Percentiles rank a stretch among this genome's conserved stretches.
Evolutionary conservation across 2,329 filamentous ascomycete species (phyloP).

Genomic region (Ophiocordyceps camponoti-saundersi): DNA sequence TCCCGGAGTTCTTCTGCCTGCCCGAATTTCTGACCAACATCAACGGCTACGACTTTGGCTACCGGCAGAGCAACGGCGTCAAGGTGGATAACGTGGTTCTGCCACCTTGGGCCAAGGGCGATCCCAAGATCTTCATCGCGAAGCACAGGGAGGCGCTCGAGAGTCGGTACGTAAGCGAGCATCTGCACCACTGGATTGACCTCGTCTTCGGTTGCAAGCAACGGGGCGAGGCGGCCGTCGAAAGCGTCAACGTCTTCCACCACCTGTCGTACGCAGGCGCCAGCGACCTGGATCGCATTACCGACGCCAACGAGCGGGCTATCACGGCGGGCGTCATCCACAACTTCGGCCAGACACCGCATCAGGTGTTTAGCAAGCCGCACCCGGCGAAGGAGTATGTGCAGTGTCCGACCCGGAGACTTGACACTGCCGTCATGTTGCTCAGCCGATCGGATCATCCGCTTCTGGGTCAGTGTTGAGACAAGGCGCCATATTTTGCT

Average conservation of each 20-base stretch:
- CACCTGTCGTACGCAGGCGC: slow-evolving; percentile 90
- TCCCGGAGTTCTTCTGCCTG: slow-evolving; percentile 92
- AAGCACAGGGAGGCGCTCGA: slow-evolving; percentile 94
- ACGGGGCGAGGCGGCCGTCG: slow-evolving; percentile 76
- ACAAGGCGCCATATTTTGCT: no score
- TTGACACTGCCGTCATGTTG: slow-evolving; percentile 64
- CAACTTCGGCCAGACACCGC: slow-evolving; percentile 94
- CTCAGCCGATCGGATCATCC: slow-evolving; percentile 66
- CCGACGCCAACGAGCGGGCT: slow-evolving; percentile 69
- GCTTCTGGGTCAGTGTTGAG: slow-evolving; percentile 38
- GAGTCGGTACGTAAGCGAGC: slow-evolving; percentile 77
- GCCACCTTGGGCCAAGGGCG: slow-evolving; percentile 94
- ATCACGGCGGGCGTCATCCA: slow-evolving; percentile 94
- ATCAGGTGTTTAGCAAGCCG: slow-evolving; percentile 74
- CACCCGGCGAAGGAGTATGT: slow-evolving; percentile 63
- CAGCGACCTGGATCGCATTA: slow-evolving; percentile 79
- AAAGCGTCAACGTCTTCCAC: slow-evolving; percentile 89
- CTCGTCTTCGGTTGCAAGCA: slow-evolving; percentile 91
- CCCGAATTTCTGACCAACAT: slow-evolving; percentile 90
- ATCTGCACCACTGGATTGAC: slow-evolving; percentile 91
- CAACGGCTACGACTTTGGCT: slow-evolving; percentile 87
- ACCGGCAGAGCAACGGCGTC: slow-evolving; percentile 62
- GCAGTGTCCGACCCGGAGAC: slow-evolving; percentile 44
- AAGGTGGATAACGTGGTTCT: slow-evolving; percentile 73
- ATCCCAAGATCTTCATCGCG: slow-evolving; percentile 85